Conservation (phyloP, 176 grass and related monocot genomes). For the Carex cristatella region DNA sequence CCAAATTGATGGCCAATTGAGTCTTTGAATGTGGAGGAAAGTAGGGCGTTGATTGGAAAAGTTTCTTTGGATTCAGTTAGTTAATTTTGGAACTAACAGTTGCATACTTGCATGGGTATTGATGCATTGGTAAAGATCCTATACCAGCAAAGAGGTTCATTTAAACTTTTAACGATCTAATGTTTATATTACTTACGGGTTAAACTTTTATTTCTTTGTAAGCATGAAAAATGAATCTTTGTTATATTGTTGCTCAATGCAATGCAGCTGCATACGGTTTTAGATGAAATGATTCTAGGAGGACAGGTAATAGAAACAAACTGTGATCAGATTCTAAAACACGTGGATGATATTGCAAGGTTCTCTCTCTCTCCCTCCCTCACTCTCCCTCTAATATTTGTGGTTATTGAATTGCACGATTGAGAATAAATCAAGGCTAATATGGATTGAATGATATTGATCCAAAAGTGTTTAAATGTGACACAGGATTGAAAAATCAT, state of each 20-base stretch:
- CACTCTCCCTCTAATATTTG: background rate
- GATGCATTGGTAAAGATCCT: background rate
- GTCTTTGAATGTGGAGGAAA: background rate
- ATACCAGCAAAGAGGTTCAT: background rate
- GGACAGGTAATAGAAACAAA: constrained; percentile 90
- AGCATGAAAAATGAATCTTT: background rate
- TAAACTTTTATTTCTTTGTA: background rate
- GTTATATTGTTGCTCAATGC: constrained; percentile 7
- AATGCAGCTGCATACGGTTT: constrained; percentile 77
- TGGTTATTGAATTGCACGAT: background rate
- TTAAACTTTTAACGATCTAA: background rate
- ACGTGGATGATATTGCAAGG: constrained; percentile 71
- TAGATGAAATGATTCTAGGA: constrained; percentile 94
- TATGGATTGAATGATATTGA: background rate
- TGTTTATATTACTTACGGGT: background rate
- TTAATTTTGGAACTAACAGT: background rate
- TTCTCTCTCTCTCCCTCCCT: constrained; percentile 6
- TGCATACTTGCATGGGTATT: background rate
- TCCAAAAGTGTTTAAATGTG: background rate
- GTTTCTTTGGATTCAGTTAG: background rate
- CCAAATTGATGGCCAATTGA: background rate
- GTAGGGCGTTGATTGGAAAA: background rate
- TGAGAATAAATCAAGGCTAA: background rate
- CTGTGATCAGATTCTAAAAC: constrained; percentile 64
- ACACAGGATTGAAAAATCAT: constrained; percentile 76